A percentile compares a stretch with the other conserved stretches of the same genome.
Conservation (phyloP, 2,329 filamentous ascomycete species). For the Cytospora leucostoma region DNA sequence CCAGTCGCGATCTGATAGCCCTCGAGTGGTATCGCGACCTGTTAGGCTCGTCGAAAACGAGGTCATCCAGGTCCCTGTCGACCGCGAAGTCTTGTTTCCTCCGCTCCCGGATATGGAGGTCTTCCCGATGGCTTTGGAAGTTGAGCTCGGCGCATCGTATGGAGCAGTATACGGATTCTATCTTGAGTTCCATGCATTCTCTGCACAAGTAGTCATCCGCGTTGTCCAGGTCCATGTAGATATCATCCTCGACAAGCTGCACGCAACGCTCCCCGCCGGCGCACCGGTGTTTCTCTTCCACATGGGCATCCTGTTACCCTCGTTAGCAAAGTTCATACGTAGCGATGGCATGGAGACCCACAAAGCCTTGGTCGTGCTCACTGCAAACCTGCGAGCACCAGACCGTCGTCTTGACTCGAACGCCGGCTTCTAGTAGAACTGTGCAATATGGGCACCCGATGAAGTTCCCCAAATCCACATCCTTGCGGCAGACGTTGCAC, state of each 20-base stretch:
- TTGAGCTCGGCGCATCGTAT: conserved; percentile 36
- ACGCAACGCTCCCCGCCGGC: conserved; percentile 32
- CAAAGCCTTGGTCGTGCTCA: conserved; percentile 29
- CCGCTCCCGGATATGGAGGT: conserved; percentile 36
- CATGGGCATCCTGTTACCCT: conserved; percentile 30
- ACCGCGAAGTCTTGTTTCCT: conserved; percentile 10
- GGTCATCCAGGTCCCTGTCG: conserved; percentile 27
- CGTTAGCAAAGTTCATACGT: conserved; percentile 7
- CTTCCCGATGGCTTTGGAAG: conserved; percentile 38
- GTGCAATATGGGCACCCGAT: conserved; percentile 34
- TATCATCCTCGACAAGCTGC: conserved; percentile 31
- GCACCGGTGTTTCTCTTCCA: conserved; percentile 32
- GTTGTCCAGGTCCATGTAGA: conserved; percentile 29
- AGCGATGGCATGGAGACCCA: background rate
- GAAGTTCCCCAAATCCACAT: conserved; percentile 31
- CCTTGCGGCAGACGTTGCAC: conserved; percentile 32
- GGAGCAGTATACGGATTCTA: conserved; percentile 37
- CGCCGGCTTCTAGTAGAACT: conserved; percentile 30
- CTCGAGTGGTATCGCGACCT: conserved; percentile 30
- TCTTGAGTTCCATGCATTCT: conserved; percentile 37
- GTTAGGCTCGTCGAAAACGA: conserved; percentile 25
- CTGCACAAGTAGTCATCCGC: conserved; percentile 34
- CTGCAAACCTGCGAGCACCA: conserved; percentile 36
- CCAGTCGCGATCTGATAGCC: conserved; percentile 30
- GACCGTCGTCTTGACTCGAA: conserved; percentile 31